These are phyloP conservation scores for Leccinum aurantiacum DNA, from an alignment of 768 basidiomycete species.

Conservation along the genomic window DNA sequence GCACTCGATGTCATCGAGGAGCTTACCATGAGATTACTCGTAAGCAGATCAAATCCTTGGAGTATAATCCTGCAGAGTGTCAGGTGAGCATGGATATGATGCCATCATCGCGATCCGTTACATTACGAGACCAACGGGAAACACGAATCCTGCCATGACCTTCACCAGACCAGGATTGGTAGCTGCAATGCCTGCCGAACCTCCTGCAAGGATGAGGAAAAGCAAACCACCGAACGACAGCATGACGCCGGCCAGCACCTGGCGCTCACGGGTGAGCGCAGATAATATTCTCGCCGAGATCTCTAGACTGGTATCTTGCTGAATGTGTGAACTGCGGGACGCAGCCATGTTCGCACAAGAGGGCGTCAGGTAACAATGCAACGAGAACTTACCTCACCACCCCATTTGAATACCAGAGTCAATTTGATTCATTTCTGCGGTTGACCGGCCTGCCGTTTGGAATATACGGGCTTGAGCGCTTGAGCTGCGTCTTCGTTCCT, in stretches of 20 bases:
- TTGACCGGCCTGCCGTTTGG: conserved; percentile 72
- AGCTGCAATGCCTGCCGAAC: conserved; percentile 47
- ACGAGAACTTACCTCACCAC: conserved; percentile 67
- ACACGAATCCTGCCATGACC: conserved; percentile 58
- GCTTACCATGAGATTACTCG: conserved; percentile 74
- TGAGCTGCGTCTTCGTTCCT: conserved; percentile 93
- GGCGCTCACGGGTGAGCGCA: too few species aligned
- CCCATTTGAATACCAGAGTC: conserved; percentile 98
- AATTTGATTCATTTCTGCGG: conserved; percentile 79
- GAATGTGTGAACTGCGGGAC: conserved; percentile 83
- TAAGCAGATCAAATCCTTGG: conserved; percentile 68
- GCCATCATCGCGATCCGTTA: conserved; percentile 28
- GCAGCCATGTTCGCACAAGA: background rate
- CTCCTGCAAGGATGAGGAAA: conserved; percentile 59
- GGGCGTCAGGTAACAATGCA: background rate
- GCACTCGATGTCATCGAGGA: background rate
- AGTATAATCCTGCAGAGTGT: conserved; percentile 58
- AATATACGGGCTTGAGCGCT: conserved; percentile 78
- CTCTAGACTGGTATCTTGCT: conserved; percentile 92
- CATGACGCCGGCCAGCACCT: conserved; percentile 72
- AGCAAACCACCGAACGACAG: conserved; percentile 73
- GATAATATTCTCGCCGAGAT: conserved; percentile 92
- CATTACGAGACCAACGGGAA: conserved; percentile 79
- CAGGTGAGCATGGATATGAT: background rate
- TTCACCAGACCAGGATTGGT: conserved; percentile 58